Evolutionary conservation across 805 yeast genomes (phyloP), one percentile per base, ranked within the genome.

Genomic region (Pichia eremophila): DNA sequence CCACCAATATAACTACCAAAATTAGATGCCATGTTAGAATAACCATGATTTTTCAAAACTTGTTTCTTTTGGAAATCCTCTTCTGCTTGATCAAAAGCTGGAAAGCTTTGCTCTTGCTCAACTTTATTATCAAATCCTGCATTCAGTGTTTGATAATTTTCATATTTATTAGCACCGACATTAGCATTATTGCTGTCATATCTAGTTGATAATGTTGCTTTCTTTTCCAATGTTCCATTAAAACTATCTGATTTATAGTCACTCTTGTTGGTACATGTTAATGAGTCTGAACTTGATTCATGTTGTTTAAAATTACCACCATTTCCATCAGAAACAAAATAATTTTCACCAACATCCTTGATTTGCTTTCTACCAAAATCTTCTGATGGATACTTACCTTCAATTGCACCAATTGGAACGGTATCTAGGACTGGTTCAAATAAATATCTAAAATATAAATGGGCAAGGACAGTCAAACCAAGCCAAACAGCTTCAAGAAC

Each of bases 311-410:
- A 29, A 2, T 46, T 50, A 8, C 32, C 32, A 4, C 31, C 39
- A 32, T 47, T 51, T 11, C 19, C 34, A 12, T 52, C 57, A 14
- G 25, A 18, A 28, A 52, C 51, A 48, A 62, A 61, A 53, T 60
- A 62, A 22, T 40, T 42, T 40, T 51, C 19, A 18, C 64, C 66
- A 41, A 59, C 64, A 17, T 64, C 60, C 53, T 71, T 71, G 43
- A 80, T 71, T 63, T 85, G 87, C 46, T 70, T 66, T 51, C 56
- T 61, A 38, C 93, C 93, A 57, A 79, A 82, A 60, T 85, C 91
- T 27, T 69, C 63, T 62, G 63, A 65, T 55, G 89, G 87, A 59
- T 84, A 84, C 27, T 54, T 57, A 34, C 64, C 64, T 52, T 67
- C 70, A 50, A 78, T 65, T 8, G 79, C 88, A 44, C 83, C 78